phyloP scores from a whole-genome alignment of 352 stramenopile species.

The Pilasporangium apinafurcum region DNA sequence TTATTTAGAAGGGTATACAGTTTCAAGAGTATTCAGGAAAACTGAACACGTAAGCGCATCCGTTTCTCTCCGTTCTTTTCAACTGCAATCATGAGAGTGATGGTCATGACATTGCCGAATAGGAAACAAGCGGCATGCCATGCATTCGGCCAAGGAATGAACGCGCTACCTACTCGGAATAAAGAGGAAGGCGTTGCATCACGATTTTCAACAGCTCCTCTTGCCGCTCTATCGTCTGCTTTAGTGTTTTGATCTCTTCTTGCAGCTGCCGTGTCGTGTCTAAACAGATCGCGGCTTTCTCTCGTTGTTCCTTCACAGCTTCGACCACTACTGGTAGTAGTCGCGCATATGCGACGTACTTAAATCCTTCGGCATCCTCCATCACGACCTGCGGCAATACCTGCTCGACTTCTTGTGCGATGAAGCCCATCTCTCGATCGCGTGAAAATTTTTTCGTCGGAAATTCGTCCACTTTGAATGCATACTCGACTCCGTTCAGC shows the following conservation, averaged over 20 bases:
- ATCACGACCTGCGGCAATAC: constrained; percentile 77
- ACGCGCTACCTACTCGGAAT: too few species aligned
- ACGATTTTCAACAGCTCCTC: background rate
- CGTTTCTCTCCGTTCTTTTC: too few species aligned
- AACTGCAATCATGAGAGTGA: too few species aligned
- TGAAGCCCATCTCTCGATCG: constrained; percentile 70
- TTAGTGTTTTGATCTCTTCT: background rate
- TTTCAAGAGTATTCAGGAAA: too few species aligned
- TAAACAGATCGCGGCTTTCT: constrained; percentile 10
- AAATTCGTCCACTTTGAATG: constrained; percentile 35
- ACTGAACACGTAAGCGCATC: too few species aligned
- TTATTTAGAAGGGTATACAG: too few species aligned
- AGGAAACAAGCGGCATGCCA: too few species aligned
- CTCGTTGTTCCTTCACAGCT: constrained; percentile 47
- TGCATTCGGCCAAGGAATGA: too few species aligned
- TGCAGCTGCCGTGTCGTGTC: constrained; percentile 4
- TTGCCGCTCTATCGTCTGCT: constrained; percentile 1
- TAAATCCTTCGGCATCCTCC: constrained; percentile 63
- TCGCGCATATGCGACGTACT: constrained; percentile 84
- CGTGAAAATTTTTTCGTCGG: constrained; percentile 29
- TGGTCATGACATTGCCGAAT: too few species aligned
- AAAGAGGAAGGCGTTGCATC: background rate
- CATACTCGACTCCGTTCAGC: constrained; percentile 70
- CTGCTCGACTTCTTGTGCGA: constrained; percentile 85
- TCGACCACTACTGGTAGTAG: constrained; percentile 79